phyloP scores from a whole-genome alignment of 805 yeast species.

The Isabelozyma rhagii region DNA sequence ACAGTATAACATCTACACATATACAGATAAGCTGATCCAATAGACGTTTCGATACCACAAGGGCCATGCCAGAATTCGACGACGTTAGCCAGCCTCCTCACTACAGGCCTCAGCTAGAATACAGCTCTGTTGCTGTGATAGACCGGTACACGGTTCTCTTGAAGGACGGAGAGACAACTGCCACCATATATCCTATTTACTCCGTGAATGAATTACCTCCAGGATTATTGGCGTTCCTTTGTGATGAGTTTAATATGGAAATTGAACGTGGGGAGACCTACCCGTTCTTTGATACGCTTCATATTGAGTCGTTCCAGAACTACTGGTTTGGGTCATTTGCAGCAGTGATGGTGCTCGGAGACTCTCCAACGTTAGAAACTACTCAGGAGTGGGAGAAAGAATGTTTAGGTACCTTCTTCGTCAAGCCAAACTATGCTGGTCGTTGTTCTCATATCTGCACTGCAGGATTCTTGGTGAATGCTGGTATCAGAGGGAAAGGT shows the following conservation, averaged over 20 bases:
- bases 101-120: slow-evolving; percentile 42
- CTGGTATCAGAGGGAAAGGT: slow-evolving; percentile 89
- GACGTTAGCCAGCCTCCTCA: slow-evolving; percentile 48
- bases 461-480: slow-evolving; percentile 83
- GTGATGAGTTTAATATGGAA: slow-evolving; percentile 93
- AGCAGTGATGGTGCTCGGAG: slow-evolving; percentile 79
- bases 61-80: slow-evolving; percentile 49
- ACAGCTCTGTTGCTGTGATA: slow-evolving; percentile 33
- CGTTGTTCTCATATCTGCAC: slow-evolving; percentile 91
- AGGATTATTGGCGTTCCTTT: slow-evolving; percentile 72
- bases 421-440: slow-evolving; percentile 90
- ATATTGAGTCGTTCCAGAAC: slow-evolving; percentile 70
- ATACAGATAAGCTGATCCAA: neutral
- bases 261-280: slow-evolving; percentile 83
- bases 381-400: slow-evolving; percentile 85
- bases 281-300: slow-evolving; percentile 79
- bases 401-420: slow-evolving; percentile 82
- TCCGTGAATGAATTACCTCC: slow-evolving; percentile 68
- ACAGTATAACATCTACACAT: slow-evolving; percentile 32
- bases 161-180: slow-evolving; percentile 87
- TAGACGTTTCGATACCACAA: neutral
- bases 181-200: slow-evolving; percentile 85
- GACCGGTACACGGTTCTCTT: slow-evolving; percentile 73
- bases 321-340: slow-evolving; percentile 89
- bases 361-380: slow-evolving; percentile 44